These are phyloP conservation scores for Linaria vulgaris DNA, from an alignment of 257 asterid genomes.

Conservation along the genomic window DNA sequence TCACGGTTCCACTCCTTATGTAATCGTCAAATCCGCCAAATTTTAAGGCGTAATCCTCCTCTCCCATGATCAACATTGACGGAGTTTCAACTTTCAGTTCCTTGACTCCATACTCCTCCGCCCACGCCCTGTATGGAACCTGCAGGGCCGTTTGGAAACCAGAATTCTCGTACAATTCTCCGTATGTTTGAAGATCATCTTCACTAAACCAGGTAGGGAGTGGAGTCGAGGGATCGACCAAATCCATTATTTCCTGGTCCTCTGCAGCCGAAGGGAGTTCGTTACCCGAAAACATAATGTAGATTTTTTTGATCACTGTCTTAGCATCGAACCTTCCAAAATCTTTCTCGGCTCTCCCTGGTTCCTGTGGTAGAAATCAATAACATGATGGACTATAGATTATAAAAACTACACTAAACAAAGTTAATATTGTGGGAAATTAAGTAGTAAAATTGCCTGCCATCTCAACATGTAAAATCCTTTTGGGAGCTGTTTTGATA, in stretches of 20 bases:
- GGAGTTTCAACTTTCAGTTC: constrained; percentile 41
- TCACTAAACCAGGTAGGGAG: constrained; percentile 51
- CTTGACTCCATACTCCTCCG: constrained; percentile 29
- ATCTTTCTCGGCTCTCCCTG: constrained; percentile 60
- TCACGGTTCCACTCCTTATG: constrained; percentile 38
- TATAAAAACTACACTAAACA: no score
- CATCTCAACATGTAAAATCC: constrained; percentile 57
- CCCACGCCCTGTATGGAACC: constrained; percentile 49
- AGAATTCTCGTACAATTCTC: constrained; percentile 38
- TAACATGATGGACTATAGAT: background rate
- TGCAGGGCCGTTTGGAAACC: constrained; percentile 47
- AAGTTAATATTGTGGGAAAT: no score
- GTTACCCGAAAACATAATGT: constrained; percentile 44
- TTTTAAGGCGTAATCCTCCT: constrained; percentile 40
- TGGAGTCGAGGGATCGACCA: constrained; percentile 45
- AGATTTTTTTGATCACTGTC: constrained; percentile 48
- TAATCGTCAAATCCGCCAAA: constrained; percentile 33
- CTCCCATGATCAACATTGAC: constrained; percentile 52
- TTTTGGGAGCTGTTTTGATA: constrained; percentile 27
- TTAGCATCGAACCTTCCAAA: constrained; percentile 47
- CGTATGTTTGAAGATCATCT: constrained; percentile 47
- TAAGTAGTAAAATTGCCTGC: constrained; percentile 36
- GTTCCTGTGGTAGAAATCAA: constrained; percentile 32
- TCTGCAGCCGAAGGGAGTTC: constrained; percentile 45
- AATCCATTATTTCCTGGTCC: constrained; percentile 53